Evolutionary conservation across 2,329 filamentous ascomycete genomes (phyloP).

Genomic region (Claviceps sp.): DNA sequence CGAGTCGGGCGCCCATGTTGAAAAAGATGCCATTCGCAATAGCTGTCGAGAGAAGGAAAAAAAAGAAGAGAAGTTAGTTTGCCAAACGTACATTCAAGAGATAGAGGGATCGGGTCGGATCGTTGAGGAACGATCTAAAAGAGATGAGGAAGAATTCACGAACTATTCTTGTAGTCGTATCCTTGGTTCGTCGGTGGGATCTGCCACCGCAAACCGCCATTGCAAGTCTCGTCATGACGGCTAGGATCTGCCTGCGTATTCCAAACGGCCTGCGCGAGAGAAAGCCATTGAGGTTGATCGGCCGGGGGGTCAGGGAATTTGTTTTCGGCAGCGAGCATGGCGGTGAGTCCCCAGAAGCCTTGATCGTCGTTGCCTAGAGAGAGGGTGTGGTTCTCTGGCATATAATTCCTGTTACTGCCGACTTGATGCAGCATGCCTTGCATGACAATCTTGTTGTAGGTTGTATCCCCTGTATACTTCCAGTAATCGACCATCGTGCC

Average conservation of each 20-base stretch:
- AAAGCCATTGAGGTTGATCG: slow-evolving; percentile 35
- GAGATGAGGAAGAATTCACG: not conserved
- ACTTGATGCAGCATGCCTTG: slow-evolving; percentile 37
- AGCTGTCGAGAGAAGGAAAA: slow-evolving; percentile 18
- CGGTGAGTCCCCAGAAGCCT: slow-evolving; percentile 51
- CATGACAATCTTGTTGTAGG: slow-evolving; percentile 40
- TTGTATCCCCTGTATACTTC: slow-evolving; percentile 42
- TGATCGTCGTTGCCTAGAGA: slow-evolving; percentile 50
- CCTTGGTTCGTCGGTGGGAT: slow-evolving; percentile 60
- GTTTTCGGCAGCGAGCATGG: slow-evolving; percentile 42
- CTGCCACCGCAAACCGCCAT: slow-evolving; percentile 59
- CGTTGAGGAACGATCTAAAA: too few species aligned
- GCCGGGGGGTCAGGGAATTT: slow-evolving; percentile 39
- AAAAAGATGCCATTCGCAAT: slow-evolving; percentile 51
- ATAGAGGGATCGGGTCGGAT: too few species aligned
- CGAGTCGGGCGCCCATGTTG: slow-evolving; percentile 55
- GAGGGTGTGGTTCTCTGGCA: slow-evolving; percentile 36
- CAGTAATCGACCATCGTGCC: slow-evolving; percentile 49
- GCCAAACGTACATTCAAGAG: too few species aligned
- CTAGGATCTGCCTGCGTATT: slow-evolving; percentile 37
- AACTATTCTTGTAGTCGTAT: slow-evolving; percentile 58
- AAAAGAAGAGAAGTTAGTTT: not conserved
- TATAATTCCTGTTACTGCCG: slow-evolving; percentile 37
- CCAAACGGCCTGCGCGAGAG: slow-evolving; percentile 50
- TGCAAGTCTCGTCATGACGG: slow-evolving; percentile 41